Base-by-base conservation (phyloP, 2,329 filamentous ascomycete species). In the Trichoderma harzianum region DNA sequence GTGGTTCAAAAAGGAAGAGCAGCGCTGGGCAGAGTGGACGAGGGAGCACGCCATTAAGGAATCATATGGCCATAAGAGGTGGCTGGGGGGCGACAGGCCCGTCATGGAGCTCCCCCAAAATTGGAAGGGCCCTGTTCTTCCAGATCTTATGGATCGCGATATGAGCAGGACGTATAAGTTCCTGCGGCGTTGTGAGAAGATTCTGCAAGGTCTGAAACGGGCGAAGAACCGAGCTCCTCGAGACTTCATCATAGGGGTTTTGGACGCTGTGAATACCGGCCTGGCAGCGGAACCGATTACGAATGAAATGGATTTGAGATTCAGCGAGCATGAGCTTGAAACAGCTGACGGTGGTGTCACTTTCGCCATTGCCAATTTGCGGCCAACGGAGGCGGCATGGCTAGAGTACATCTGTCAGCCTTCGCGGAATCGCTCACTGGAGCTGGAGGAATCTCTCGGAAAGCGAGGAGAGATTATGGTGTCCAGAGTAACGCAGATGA, bases 61-160 rank as follows among this genome's bases (percentile, higher is more conserved):
- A 36, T 73, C 74, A 6, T 71, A 75, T 26, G 57, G 69, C 1
- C 71, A 75, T 16, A 74, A 61, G 14, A 18, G 28, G 7, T 63
- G 58, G 64, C 7, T 16, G 18, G 14, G 39, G 1, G 72, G 73
- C 10, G 53, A 76, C 7, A 67, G 74, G 1, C 72, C 75, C 2
- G 66, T 74, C 43, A 74, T 79, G 77, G 72, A 75, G 26, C 57
- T 78, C 36, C 78, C 78, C 0, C 39, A 14, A 11, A 79, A 77
- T 55, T 78, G 73, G 66, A 74, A 73, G 43, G 78, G 77, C 1
- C 78, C 77, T 21, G 57, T 72, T 5, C 4, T 26, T 16, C 32
- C 68, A 2, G 73, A 78, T 34, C 70, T 57, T 24, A 73, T 78
- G 73, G 76, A 78, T 32, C 64, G 53, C 6, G 72, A 75, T 5